Evolutionary conservation across 352 stramenopile species (phyloP), one percentile per base, ranked within the genome.

Genomic region (Globisporangium middletonii): DNA sequence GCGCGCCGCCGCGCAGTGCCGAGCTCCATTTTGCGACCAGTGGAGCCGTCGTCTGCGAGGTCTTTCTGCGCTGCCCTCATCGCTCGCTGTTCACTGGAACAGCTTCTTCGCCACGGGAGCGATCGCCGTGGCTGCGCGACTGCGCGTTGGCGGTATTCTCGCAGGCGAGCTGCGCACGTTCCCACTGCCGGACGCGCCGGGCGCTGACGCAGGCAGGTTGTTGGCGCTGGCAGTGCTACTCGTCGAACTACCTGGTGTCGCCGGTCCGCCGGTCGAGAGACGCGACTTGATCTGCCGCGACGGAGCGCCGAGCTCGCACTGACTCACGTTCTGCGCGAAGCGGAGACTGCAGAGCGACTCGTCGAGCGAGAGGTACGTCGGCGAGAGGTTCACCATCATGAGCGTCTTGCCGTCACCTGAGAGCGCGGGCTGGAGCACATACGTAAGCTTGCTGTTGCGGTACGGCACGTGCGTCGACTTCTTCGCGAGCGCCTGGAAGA

Each of bases 341-440:
- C 97, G 85, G 33, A 99, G 85, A 58, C 95, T 99, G 75, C 97
- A 99, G 5, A 99, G 69, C 65, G 94, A 98, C 75, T 99, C 98
- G 64, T 97, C 86, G 38, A 97, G 77, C 57, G 95, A 98, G 47
- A 85, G 76, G 30, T 89, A 81, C 19, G 96, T 99, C 3, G 98
- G 97, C 65, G 93, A 98, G 28, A 99, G 72, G 69, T 99, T 99
- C 44, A 99, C 97, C 84, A 99, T 98, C 97, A 99, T 99, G 43
- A 99, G 80, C 61, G 97, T 98, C 79, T 99, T 99, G 44, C 97
- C 97, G 75, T 99, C 96, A 11, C 97, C 97, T 60, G 94, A 98
- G 6, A 99, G 86, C 60, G 95, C 97, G 51, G 98, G 96, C 78
- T 99, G 97, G 23, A 99, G 82, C 42, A 99, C 86, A 70, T 99